Evolutionary conservation across 805 yeast genomes (phyloP).

Genomic region (Spencermartinsiella europaea): DNA sequence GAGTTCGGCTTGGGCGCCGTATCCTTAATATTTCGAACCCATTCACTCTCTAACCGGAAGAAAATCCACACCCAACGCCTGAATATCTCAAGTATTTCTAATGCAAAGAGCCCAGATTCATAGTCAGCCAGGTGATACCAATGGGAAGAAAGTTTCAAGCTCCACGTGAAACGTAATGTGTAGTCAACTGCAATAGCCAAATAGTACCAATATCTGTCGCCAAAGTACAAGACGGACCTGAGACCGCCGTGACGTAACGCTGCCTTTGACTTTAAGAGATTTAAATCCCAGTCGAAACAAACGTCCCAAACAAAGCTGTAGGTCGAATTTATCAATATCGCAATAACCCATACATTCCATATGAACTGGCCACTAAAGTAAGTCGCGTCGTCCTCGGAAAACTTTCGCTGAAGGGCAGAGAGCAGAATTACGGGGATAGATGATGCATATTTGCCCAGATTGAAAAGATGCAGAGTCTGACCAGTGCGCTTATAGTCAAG

Average conservation of each 20-base stretch:
- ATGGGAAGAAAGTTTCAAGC: constrained; percentile 46
- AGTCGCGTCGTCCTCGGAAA: constrained; percentile 16
- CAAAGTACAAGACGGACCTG: constrained; percentile 27
- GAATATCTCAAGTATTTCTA: constrained; percentile 69
- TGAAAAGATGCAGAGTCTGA: constrained; percentile 55
- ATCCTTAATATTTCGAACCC: constrained; percentile 25
- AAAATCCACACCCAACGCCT: constrained; percentile 91
- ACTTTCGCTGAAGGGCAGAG: constrained; percentile 25
- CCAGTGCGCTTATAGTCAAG: constrained; percentile 54
- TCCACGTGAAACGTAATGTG: constrained; percentile 70
- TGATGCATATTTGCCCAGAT: constrained; percentile 69
- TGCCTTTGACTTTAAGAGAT: constrained; percentile 36
- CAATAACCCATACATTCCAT: constrained; percentile 30
- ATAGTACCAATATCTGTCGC: constrained; percentile 41
- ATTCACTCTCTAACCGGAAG: constrained; percentile 78
- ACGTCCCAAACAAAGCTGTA: constrained; percentile 90
- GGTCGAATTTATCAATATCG: constrained; percentile 58
- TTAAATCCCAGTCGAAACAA: constrained; percentile 80
- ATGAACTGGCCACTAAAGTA: constrained; percentile 12
- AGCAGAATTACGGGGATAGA: constrained; percentile 49
- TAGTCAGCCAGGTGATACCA: constrained; percentile 25
- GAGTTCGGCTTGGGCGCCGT: not conserved
- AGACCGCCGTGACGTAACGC: constrained; percentile 23
- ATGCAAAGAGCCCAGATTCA: constrained; percentile 57
- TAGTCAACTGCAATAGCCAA: constrained; percentile 58